phyloP scores from a whole-genome alignment of 2,329 filamentous ascomycete species.

The Sporothrix inflata region DNA sequence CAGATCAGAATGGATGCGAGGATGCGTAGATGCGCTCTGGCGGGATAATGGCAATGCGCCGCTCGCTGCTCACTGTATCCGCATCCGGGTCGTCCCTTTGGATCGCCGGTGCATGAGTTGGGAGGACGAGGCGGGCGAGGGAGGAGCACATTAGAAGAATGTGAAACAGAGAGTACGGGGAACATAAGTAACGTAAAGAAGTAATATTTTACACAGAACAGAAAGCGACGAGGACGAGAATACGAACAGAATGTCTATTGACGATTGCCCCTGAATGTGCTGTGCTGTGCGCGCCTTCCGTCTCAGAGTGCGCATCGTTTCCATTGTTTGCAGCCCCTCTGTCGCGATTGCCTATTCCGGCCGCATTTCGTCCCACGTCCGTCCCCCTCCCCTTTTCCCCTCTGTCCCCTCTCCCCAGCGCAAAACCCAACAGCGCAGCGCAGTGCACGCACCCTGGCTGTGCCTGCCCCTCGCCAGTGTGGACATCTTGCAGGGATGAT shows the following conservation, averaged over 20 bases:
- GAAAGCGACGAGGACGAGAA: too few species aligned
- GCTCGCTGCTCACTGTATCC: background rate
- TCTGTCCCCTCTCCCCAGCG: background rate
- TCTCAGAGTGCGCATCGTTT: slow-evolving; percentile 1
- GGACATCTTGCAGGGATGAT: slow-evolving; percentile 16
- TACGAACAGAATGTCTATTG: background rate
- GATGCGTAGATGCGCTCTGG: background rate
- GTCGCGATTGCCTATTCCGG: slow-evolving; percentile 24
- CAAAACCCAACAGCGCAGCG: background rate
- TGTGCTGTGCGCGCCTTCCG: slow-evolving; percentile 11
- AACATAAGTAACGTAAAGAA: too few species aligned
- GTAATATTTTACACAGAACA: background rate
- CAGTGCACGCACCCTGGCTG: background rate
- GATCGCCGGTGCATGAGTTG: slow-evolving; percentile 22
- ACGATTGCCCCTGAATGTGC: background rate
- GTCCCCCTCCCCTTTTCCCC: background rate
- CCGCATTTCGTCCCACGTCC: background rate
- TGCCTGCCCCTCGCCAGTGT: background rate
- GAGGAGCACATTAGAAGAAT: slow-evolving; percentile 1
- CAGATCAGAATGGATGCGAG: background rate
- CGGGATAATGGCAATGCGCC: background rate
- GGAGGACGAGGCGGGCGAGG: background rate
- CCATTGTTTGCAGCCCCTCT: background rate
- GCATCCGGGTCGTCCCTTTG: slow-evolving; percentile 24
- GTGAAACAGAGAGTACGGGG: background rate